phyloP scores from a whole-genome alignment of 805 yeast genomes.

The Candida arabinofermentans region DNA sequence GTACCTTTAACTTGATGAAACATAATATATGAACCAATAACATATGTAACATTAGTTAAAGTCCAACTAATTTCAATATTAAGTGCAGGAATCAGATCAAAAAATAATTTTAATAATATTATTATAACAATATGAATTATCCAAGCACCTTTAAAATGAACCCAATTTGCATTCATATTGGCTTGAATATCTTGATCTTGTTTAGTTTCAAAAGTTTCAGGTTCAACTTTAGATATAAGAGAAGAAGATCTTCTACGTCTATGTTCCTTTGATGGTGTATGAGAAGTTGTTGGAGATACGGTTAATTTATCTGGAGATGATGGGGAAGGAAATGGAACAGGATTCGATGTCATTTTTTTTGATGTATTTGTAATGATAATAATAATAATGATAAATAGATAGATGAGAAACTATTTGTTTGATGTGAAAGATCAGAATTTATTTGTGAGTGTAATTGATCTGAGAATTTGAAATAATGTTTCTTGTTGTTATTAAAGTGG shows the following conservation, averaged over 20 bases:
- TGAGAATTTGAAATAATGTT: too few species aligned
- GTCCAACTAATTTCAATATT: constrained; percentile 90
- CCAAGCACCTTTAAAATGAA: constrained; percentile 96
- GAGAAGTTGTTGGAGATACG: constrained; percentile 33
- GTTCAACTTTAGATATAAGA: constrained; percentile 86
- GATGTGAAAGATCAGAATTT: too few species aligned
- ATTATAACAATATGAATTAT: constrained; percentile 83
- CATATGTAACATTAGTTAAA: constrained; percentile 83
- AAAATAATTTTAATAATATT: constrained; percentile 65
- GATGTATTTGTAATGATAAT: neutral
- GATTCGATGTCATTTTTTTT: constrained; percentile 15
- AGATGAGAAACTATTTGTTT: neutral
- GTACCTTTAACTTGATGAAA: constrained; percentile 96
- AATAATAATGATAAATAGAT: neutral
- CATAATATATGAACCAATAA: constrained; percentile 90
- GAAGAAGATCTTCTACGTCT: constrained; percentile 76
- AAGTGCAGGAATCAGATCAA: constrained; percentile 76
- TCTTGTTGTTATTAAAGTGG: too few species aligned
- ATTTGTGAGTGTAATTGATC: too few species aligned
- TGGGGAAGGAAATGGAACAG: constrained; percentile 31
- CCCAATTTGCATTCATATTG: constrained; percentile 95
- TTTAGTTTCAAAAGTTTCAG: constrained; percentile 87
- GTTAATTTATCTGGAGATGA: constrained; percentile 31
- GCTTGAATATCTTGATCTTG: constrained; percentile 87
- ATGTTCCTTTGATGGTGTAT: constrained; percentile 28